These are phyloP conservation scores for Crithidia brevicula DNA, from an alignment of 208 protist genomes.

Conservation along the genomic window DNA sequence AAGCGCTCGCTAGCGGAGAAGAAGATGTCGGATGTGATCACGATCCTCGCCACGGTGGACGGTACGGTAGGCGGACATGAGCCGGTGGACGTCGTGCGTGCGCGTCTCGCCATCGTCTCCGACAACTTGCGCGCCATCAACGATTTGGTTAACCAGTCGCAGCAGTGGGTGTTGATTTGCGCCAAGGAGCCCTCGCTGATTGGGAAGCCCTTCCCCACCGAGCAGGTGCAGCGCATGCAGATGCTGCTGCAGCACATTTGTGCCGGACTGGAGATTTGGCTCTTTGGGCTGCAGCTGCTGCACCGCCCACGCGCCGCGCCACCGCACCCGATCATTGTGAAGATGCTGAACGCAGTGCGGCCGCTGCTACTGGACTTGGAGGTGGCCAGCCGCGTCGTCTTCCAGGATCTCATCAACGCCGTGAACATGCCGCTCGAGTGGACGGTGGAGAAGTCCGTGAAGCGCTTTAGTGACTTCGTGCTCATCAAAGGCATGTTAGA, in stretches of 20 bases:
- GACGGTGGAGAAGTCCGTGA: conserved; percentile 33
- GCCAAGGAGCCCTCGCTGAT: conserved; percentile 53
- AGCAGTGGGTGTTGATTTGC: conserved; percentile 30
- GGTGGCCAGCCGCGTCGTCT: conserved; percentile 38
- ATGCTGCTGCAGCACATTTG: conserved; percentile 40
- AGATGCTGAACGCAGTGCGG: conserved; percentile 33
- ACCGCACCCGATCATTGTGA: conserved; percentile 31
- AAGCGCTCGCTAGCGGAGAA: conserved; percentile 38
- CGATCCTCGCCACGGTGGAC: conserved; percentile 35
- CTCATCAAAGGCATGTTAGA: conserved; percentile 41
- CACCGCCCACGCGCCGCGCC: conserved; percentile 40
- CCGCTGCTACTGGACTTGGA: conserved; percentile 41
- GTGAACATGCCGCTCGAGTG: conserved; percentile 37
- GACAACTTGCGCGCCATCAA: conserved; percentile 18
- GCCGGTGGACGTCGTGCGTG: conserved; percentile 18
- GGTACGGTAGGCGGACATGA: conserved; percentile 15
- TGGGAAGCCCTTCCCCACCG: conserved; percentile 44
- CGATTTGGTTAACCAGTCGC: conserved; percentile 23
- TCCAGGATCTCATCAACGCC: conserved; percentile 69
- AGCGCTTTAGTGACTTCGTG: conserved; percentile 53
- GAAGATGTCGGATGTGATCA: conserved; percentile 46
- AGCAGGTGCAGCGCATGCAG: conserved; percentile 37
- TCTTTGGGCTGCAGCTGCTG: conserved; percentile 47
- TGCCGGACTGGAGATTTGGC: conserved; percentile 53
- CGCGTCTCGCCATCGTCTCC: conserved; percentile 26